phyloP scores from a whole-genome alignment of 2,329 filamentous ascomycete genomes.

The Pseudocercospora musae region DNA sequence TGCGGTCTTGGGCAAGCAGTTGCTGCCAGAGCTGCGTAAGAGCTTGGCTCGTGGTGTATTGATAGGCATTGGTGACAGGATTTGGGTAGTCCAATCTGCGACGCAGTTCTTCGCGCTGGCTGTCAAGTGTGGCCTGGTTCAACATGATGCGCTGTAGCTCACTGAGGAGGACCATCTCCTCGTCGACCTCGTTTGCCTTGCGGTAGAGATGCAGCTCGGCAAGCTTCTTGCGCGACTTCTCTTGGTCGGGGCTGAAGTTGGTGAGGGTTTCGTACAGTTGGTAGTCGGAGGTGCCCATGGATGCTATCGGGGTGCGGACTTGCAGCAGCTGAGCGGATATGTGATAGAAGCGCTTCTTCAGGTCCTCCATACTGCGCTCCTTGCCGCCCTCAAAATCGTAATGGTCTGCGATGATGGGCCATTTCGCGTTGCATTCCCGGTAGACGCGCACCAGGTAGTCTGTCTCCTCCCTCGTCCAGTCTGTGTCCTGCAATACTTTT shows the following conservation, averaged over 20 bases:
- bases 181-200: conserved; percentile 80
- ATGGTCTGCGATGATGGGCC: conserved; percentile 87
- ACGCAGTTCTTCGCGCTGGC: conserved; percentile 79
- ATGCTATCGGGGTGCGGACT: conserved; percentile 72
- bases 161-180: conserved; percentile 83
- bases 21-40: conserved; percentile 77
- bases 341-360: conserved; percentile 88
- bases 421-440: conserved; percentile 78
- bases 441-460: conserved; percentile 80
- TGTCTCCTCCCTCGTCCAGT: conserved; percentile 92
- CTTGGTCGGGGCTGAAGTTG: conserved; percentile 78
- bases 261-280: conserved; percentile 78
- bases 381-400: conserved; percentile 49
- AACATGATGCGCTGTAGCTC: conserved; percentile 91
- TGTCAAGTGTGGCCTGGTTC: conserved; percentile 79
- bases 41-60: conserved; percentile 76
- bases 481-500: conserved; percentile 64
- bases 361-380: conserved; percentile 73
- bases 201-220: conserved; percentile 75
- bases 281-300: conserved; percentile 85
- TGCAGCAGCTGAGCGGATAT: conserved; percentile 81
- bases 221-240: conserved; percentile 78
- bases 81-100: conserved; percentile 75
- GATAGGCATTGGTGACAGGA: conserved; percentile 52
- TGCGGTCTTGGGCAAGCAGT: conserved; percentile 77